Base-by-base conservation (phyloP, 2,329 filamentous ascomycete species). In the Rhexocercosporidium sp. region DNA sequence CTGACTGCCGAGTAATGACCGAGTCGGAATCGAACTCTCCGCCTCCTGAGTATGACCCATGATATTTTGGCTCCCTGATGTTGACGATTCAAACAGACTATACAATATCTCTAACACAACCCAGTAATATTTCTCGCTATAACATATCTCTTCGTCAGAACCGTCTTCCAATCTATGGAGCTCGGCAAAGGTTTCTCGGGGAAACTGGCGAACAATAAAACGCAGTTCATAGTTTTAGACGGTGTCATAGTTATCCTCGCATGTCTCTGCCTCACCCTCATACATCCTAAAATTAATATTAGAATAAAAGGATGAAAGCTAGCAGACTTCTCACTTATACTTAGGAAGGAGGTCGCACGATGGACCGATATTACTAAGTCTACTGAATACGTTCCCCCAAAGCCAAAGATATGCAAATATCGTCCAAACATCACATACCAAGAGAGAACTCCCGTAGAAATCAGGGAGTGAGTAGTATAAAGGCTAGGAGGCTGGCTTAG, bases 121-220 rank as follows among this genome's bases (percentile, higher is more conserved):
- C 47, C 22, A 51, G 47, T 22, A 47, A 47, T 29, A 18, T 22
- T 51, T 0, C 71, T 86, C 5, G 82, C 85, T 0, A 87, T 84
- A 16, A 51, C 87, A 1, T 81, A 79, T 60, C 84, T 89, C 69
- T 83, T 88, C 64, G 82, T 85, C n/a, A 79, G 87, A 27, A 85
- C 82, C 44, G 81, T 85, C 34, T 90, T 86, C 72, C 82, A 87
- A 61, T 84, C 87, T 18, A 83, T 83, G 0, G 86, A 1, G 86
- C 75, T 89, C 66, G 82, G 81, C 64, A 80, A 84, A 39, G 86
- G 86, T 3, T 88, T 85, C 79, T 73, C 70, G 7, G 84, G 85
- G 0, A 78, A 78, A 12, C 74, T 88, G 65, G 84, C 86, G 64
- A 77, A 77, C 64, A 75, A 83, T 44, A 75, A 85, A 71, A 74